phyloP scores from a whole-genome alignment of 2,329 filamentous ascomycete genomes.

The Parastagonospora avenae region DNA sequence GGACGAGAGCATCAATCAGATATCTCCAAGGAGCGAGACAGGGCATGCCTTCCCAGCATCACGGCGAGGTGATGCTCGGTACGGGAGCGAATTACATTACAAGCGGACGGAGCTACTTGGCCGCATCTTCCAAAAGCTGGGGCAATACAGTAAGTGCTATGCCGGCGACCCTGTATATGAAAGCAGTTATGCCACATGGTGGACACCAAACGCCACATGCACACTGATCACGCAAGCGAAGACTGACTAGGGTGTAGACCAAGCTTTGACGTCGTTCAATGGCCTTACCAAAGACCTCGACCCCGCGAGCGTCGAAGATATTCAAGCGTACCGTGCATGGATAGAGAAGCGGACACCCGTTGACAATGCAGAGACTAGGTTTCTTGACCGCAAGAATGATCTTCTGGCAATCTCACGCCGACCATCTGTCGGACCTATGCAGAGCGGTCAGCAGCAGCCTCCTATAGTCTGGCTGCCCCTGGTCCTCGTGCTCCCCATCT shows the following conservation, averaged over 20 bases:
- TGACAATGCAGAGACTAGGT: constrained; percentile 63
- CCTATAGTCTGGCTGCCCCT: constrained; percentile 44
- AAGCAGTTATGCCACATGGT: not conserved
- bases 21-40: constrained; percentile 31
- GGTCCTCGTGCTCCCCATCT: constrained; percentile 47
- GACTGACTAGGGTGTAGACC: constrained; percentile 36
- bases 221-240: constrained; percentile 4
- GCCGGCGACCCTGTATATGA: not conserved
- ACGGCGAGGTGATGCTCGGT: constrained; percentile 60
- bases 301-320: constrained; percentile 57
- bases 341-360: constrained; percentile 62
- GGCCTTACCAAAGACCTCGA: constrained; percentile 58
- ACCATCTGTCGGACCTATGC: constrained; percentile 18
- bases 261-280: constrained; percentile 64
- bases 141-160: constrained; percentile 65
- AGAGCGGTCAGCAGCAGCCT: constrained; percentile 26
- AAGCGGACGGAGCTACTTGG: constrained; percentile 66
- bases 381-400: constrained; percentile 62
- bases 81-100: constrained; percentile 63
- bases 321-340: constrained; percentile 61
- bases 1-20: constrained; percentile 63
- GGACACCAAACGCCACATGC: not conserved
- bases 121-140: constrained; percentile 68
- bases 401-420: constrained; percentile 52
- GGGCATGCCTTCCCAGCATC: constrained; percentile 59